A percentile compares a stretch with the other conserved stretches of the same genome.
phyloP scores from a whole-genome alignment of 371 early-diverging fungal species.

The Entomophthora muscae region DNA sequence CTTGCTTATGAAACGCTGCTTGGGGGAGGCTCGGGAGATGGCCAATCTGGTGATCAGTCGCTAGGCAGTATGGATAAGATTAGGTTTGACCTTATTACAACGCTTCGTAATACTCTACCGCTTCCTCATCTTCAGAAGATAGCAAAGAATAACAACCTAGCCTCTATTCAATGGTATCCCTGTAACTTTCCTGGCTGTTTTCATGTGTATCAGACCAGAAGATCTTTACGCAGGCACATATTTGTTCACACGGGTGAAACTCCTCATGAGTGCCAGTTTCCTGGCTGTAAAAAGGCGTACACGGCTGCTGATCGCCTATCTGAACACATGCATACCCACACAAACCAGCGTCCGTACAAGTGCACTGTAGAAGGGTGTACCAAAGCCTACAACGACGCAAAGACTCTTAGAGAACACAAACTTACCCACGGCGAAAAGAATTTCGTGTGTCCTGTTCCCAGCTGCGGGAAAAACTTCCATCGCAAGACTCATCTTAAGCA shows the following conservation, averaged over 20 bases:
- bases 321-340: slow-evolving; percentile 12
- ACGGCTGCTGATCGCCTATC: slow-evolving; percentile 16
- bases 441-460: slow-evolving; percentile 7
- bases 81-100: no score
- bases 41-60: no score
- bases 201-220: slow-evolving; percentile 10
- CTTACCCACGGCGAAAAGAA: neutral
- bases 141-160: no score
- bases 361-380: slow-evolving; percentile 21
- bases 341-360: slow-evolving; percentile 45
- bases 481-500: slow-evolving; percentile 66
- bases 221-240: slow-evolving; percentile 24
- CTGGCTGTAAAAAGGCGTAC: slow-evolving; percentile 52
- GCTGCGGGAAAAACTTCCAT: slow-evolving; percentile 62
- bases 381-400: slow-evolving; percentile 12
- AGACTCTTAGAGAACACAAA: slow-evolving; percentile 4
- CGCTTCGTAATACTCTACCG: no score
- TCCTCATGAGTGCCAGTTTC: slow-evolving; percentile 52
- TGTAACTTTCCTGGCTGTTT: neutral
- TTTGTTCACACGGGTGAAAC: slow-evolving; percentile 53
- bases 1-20: no score
- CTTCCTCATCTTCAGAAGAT: no score
- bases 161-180: neutral
- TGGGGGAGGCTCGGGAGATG: no score
- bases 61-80: no score